Evolutionary conservation across 495 filamentous ascomycete species (phyloP), one percentile per base, ranked within the genome.

Genomic region (Physcia stellaris): DNA sequence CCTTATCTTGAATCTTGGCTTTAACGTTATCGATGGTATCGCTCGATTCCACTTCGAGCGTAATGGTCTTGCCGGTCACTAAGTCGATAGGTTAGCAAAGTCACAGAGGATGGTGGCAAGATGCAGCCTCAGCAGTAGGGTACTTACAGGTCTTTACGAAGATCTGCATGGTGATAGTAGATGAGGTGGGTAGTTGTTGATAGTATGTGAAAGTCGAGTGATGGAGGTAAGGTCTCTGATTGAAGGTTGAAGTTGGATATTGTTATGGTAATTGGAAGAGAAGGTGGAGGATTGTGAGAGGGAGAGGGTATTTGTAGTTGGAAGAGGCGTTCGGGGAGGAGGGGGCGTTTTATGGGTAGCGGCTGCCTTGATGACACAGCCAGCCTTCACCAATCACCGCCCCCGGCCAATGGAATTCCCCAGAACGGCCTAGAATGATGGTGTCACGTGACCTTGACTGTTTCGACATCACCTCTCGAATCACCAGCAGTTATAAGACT

Each of bases 21-120:
- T 96, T 96, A 50, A 96, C 88, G 53, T 95, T 96, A 70, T 96
- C 90, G 69, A 96, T 95, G 45, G 88, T 95, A 54, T 96, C 88
- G 42, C 79, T 86, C 42, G 85, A 93, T 72, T 96, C 88, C 15
- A 96, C 90, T 83, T 96, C 88, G 54, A 96, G 77, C 52, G 88
- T 96, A 73, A 96, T 96, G 69, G 88, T 96, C 83, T 96, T 96
- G 61, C 88, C 88, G 39, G 88, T 96, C 48, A 94, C 78, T 75
- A 38, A 37, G 24, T 64, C 50, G 26, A 45, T 36, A 26, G 34
- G 49, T 55, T 48, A 55, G 49, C 34, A 12, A n/a, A n/a, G n/a
- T n/a, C n/a, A n/a, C n/a, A n/a, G n/a, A n/a, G 11, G 37, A 42
- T 39, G 40, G 41, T 41, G 36, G 33, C 7, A 38, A 34, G 37